These are phyloP conservation scores for Sarcodon aspratus DNA, from an alignment of 768 basidiomycete species.

Conservation along the genomic window DNA sequence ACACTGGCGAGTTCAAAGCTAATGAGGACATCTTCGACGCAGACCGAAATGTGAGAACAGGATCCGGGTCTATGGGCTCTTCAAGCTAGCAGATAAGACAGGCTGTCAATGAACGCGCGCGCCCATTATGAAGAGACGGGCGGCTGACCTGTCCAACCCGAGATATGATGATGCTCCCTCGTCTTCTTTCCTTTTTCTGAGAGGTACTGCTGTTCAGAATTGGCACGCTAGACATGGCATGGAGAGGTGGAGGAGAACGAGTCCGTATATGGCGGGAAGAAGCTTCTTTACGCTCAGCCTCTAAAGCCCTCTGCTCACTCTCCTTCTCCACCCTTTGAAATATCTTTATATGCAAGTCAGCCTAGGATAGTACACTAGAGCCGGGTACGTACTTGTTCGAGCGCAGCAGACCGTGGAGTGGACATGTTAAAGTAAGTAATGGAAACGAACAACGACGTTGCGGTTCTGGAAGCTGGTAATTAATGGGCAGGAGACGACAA, in stretches of 20 bases:
- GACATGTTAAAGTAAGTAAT: conserved; percentile 1
- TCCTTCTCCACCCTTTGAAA: conserved; percentile 49
- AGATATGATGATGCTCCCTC: background rate
- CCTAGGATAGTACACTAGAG: background rate
- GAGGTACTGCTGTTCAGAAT: too few relatives aligned
- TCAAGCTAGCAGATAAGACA: background rate
- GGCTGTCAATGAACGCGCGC: background rate
- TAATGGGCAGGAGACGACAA: background rate
- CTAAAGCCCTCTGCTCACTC: conserved; percentile 36
- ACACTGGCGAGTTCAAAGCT: background rate
- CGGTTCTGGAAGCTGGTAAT: background rate
- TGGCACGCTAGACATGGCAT: too few relatives aligned
- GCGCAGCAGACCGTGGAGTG: conserved; percentile 7
- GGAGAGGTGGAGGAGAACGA: too few relatives aligned
- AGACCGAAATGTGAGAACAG: background rate
- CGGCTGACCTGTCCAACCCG: background rate
- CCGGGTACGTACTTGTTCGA: conserved; percentile 6
- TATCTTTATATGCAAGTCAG: conserved; percentile 23
- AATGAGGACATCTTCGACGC: background rate
- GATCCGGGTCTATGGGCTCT: background rate
- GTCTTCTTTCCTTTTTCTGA: background rate
- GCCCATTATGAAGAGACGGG: background rate
- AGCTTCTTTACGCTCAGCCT: conserved; percentile 13
- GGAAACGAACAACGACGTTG: conserved; percentile 1
- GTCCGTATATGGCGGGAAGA: background rate